Evolutionary conservation across 768 basidiomycete species (phyloP), one percentile per base, ranked within the genome.

Genomic region (Lactifluus pinguis): DNA sequence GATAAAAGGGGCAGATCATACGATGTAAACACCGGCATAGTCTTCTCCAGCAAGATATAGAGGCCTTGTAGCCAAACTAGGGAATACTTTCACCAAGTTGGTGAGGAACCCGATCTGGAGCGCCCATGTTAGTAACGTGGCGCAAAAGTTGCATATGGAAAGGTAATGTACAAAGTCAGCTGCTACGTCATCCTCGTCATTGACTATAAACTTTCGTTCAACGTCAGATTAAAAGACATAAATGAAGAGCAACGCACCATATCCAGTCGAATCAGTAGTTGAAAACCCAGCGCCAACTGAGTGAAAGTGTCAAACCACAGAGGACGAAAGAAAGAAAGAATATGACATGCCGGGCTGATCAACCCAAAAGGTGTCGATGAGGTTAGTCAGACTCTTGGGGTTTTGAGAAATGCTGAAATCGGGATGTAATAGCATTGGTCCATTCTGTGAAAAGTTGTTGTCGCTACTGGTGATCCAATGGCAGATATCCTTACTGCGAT

Each of bases 71-170:
- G 80, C 80, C 25, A 89, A 76, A 66, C 77, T 77, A 17, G 88
- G 88, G 71, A 90, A 90, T 10, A 89, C 83, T 65, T 84, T 84
- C 68, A 88, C 84, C 3, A 89, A 74, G 68, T 89, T 89, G 30
- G 70, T 72, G 48, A 91, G 69, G 69, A 89, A 89, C 15, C 84
- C 85, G 74, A 89, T 80, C 87, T 89, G 21, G 21, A 47, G 25
- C 7, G 48, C 25, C 52, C 10, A 60, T 50, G 39, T 48, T 54
- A 38, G 38, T 44, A 47, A 48, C 21, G 4, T 53, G 48, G 29
- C 17, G 19, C 42, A n/a, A 10, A 34, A 15, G 25, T 21, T n/a
- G 45, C 21, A 17, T 42, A 15, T 17, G 41, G 41, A 42, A 42
- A 15, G 4, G 4, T 21, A 47, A 47, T 25, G 2, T 50, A 65